Percentiles rank a stretch among this genome's conserved stretches.
These are phyloP conservation scores for Hypocrella siamensis DNA, from an alignment of 2,329 filamentous ascomycete species.

Conservation along the genomic window DNA sequence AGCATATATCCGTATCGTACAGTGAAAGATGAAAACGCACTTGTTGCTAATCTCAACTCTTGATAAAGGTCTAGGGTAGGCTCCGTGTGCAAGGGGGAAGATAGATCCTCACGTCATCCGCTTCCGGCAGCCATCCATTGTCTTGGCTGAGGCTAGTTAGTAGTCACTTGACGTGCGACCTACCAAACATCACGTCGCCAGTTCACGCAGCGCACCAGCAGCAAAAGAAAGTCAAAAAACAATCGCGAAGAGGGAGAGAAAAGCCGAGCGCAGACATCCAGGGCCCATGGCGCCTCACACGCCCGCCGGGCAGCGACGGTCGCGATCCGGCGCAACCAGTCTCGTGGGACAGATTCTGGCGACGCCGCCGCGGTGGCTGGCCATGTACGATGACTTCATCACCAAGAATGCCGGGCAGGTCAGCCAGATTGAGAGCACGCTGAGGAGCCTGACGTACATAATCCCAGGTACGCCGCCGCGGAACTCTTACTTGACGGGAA, in stretches of 20 bases:
- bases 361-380: constrained; percentile 46
- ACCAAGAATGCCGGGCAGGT: constrained; percentile 88
- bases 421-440: constrained; percentile 83
- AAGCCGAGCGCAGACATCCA: neutral
- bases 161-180: too few species aligned
- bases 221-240: neutral
- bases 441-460: constrained; percentile 88
- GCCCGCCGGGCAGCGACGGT: neutral
- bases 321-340: neutral
- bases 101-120: too few species aligned
- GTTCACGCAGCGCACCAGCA: too few species aligned
- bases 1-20: too few species aligned
- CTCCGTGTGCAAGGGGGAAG: too few species aligned
- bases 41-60: too few species aligned
- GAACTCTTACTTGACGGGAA: neutral
- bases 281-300: constrained; percentile 1
- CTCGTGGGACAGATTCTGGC: constrained; percentile 2
- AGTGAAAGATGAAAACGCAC: too few species aligned
- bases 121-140: too few species aligned
- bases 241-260: neutral
- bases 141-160: too few species aligned
- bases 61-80: too few species aligned
- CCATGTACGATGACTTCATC: constrained; percentile 77
- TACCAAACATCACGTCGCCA: too few species aligned
- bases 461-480: constrained; percentile 50